phyloP scores from a whole-genome alignment of 2,329 filamentous ascomycete species.

The Neophaeococcomyces aloes region DNA sequence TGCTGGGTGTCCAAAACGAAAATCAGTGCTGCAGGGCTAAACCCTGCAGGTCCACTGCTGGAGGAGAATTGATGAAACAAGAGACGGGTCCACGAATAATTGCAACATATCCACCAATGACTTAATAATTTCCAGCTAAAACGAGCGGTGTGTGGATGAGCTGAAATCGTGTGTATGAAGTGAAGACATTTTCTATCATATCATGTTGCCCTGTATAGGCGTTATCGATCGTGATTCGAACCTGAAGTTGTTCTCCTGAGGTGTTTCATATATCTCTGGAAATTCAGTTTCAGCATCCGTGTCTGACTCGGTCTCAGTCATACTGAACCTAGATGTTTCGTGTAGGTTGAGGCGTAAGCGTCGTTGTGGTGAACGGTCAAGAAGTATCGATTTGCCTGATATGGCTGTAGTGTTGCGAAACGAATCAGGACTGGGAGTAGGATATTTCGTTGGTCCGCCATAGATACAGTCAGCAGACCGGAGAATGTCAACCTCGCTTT shows the following conservation, averaged over 20 bases:
- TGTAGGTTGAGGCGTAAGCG: slow-evolving; percentile 4
- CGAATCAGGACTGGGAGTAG: slow-evolving; percentile 16
- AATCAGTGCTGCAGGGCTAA: no score
- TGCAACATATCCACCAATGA: neutral
- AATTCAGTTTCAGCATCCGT: slow-evolving; percentile 15
- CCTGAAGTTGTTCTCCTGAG: slow-evolving; percentile 17
- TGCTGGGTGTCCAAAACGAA: no score
- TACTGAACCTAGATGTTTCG: slow-evolving; percentile 20
- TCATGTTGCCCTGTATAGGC: slow-evolving; percentile 4
- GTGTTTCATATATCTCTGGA: slow-evolving; percentile 20
- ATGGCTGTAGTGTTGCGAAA: slow-evolving; percentile 10
- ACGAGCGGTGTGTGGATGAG: neutral
- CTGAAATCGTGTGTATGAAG: neutral
- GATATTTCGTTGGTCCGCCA: slow-evolving; percentile 16
- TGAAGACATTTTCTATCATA: neutral
- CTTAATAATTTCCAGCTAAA: neutral
- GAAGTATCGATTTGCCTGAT: slow-evolving; percentile 12
- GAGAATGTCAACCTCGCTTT: slow-evolving; percentile 28
- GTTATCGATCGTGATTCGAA: slow-evolving; percentile 15
- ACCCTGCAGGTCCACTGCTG: neutral
- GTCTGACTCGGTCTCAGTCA: slow-evolving; percentile 15
- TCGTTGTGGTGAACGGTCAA: slow-evolving; percentile 10
- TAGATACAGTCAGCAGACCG: slow-evolving; percentile 17
- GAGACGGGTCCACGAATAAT: neutral
- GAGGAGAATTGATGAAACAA: neutral